These are phyloP conservation scores for Aspergillus quadricinctus DNA, from an alignment of 2,329 filamentous ascomycete species.

Conservation along the genomic window DNA sequence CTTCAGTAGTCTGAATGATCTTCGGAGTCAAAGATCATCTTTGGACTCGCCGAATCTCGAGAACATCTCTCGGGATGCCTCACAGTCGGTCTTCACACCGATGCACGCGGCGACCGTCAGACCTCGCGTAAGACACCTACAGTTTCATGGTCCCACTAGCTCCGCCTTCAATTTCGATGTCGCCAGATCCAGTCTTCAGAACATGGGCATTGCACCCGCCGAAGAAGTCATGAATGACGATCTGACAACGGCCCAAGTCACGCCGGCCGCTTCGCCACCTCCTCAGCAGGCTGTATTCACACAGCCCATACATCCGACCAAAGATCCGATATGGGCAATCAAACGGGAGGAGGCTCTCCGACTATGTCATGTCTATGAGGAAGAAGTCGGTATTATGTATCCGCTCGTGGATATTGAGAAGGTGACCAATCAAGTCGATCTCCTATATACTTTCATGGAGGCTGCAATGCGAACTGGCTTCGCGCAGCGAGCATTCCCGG, in stretches of 20 bases:
- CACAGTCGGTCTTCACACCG: slow-evolving; percentile 34
- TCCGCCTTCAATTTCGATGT: slow-evolving; percentile 80
- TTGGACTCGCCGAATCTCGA: slow-evolving; percentile 34
- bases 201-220: slow-evolving; percentile 73
- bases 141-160: slow-evolving; percentile 81
- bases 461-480: slow-evolving; percentile 57
- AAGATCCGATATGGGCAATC: slow-evolving; percentile 78
- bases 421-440: slow-evolving; percentile 65
- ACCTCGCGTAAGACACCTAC: slow-evolving; percentile 53
- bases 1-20: slow-evolving; percentile 64
- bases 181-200: slow-evolving; percentile 79
- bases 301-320: slow-evolving; percentile 41
- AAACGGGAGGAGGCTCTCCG: slow-evolving; percentile 74
- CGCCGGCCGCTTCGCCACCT: slow-evolving; percentile 47
- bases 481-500: slow-evolving; percentile 50
- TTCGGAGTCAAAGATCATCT: slow-evolving; percentile 50
- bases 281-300: slow-evolving; percentile 29
- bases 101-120: slow-evolving; percentile 42
- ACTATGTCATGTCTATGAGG: slow-evolving; percentile 74
- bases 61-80: slow-evolving; percentile 34
- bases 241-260: slow-evolving; percentile 48
- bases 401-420: slow-evolving; percentile 73
- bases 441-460: slow-evolving; percentile 69
- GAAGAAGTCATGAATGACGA: slow-evolving; percentile 61
- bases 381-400: slow-evolving; percentile 91